phyloP scores from a whole-genome alignment of 495 filamentous ascomycete genomes.

The Tuber umbilicatum region DNA sequence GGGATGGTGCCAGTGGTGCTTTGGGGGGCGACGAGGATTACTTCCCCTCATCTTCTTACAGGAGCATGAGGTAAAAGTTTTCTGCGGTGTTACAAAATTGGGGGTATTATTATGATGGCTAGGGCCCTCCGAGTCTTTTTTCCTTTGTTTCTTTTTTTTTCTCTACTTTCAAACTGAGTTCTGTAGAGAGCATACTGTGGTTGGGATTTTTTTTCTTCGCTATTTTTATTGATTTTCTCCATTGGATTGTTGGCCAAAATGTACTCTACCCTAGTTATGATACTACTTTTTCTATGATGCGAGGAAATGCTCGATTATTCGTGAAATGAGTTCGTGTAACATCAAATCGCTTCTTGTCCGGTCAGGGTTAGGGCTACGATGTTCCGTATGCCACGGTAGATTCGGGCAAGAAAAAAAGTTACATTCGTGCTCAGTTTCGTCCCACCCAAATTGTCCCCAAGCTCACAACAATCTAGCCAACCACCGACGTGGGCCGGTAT shows the following conservation, averaged over 20 bases:
- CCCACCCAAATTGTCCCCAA: not conserved
- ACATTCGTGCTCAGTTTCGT: not conserved
- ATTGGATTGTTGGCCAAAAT: not conserved
- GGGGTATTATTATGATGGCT: not conserved
- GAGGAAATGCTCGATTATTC: not conserved
- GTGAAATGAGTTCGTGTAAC: not conserved
- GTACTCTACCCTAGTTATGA: not conserved
- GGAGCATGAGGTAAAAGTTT: slow-evolving; percentile 30
- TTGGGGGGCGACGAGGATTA: slow-evolving; percentile 94
- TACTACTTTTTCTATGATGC: not conserved
- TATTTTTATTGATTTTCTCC: not conserved
- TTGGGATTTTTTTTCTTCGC: not conserved
- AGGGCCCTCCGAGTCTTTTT: not conserved
- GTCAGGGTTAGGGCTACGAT: not conserved
- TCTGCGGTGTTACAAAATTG: not conserved
- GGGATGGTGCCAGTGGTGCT: slow-evolving; percentile 53
- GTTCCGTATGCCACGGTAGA: not conserved
- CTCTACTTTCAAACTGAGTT: not conserved
- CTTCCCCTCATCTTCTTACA: slow-evolving; percentile 82
- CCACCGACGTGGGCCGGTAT: not conserved
- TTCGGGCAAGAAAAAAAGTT: not conserved
- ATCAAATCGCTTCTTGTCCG: not conserved
- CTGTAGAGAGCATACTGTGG: not conserved
- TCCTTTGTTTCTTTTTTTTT: not conserved
- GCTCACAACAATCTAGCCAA: not conserved